Evolutionary conservation across 2,329 filamentous ascomycete species (phyloP).

Genomic region (Trichoderma sp.): DNA sequence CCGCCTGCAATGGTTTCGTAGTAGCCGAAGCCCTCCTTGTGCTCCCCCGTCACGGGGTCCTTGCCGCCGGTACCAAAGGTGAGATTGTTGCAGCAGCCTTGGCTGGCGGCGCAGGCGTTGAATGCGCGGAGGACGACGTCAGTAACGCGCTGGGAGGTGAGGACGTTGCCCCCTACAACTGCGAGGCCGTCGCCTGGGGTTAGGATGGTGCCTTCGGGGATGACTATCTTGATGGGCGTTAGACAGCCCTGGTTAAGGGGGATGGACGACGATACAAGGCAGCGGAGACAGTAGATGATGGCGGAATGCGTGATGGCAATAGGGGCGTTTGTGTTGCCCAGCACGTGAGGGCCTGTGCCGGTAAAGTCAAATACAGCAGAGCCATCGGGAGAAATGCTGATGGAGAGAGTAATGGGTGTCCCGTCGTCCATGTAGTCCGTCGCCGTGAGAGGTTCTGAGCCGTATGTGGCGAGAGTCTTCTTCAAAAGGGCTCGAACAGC

Average conservation of each 20-base stretch:
- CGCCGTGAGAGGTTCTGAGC: slow-evolving; percentile 36
- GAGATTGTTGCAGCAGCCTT: slow-evolving; percentile 83
- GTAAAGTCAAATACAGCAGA: slow-evolving; percentile 68
- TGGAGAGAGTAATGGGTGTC: slow-evolving; percentile 72
- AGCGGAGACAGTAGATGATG: slow-evolving; percentile 84
- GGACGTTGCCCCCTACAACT: slow-evolving; percentile 81
- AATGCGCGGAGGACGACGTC: slow-evolving; percentile 84
- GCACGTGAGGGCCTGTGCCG: slow-evolving; percentile 40
- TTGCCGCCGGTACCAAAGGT: slow-evolving; percentile 82
- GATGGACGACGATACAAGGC: slow-evolving; percentile 79
- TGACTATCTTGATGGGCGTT: slow-evolving; percentile 73
- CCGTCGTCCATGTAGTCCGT: slow-evolving; percentile 81
- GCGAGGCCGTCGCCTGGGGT: slow-evolving; percentile 76
- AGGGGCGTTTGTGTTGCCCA: slow-evolving; percentile 43
- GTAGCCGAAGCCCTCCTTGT: slow-evolving; percentile 71
- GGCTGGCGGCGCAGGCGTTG: slow-evolving; percentile 74
- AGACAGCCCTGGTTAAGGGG: slow-evolving; percentile 87
- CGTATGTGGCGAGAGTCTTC: slow-evolving; percentile 30
- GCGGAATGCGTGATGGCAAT: slow-evolving; percentile 51
- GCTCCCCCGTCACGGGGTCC: slow-evolving; percentile 56
- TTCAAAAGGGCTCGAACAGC: slow-evolving; percentile 63
- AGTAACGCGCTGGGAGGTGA: slow-evolving; percentile 79
- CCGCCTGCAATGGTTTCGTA: slow-evolving; percentile 86
- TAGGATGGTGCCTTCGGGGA: slow-evolving; percentile 73
- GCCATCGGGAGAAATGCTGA: slow-evolving; percentile 74